These are phyloP conservation scores for Candida ulmi DNA, from an alignment of 805 yeast species.

Conservation along the genomic window DNA sequence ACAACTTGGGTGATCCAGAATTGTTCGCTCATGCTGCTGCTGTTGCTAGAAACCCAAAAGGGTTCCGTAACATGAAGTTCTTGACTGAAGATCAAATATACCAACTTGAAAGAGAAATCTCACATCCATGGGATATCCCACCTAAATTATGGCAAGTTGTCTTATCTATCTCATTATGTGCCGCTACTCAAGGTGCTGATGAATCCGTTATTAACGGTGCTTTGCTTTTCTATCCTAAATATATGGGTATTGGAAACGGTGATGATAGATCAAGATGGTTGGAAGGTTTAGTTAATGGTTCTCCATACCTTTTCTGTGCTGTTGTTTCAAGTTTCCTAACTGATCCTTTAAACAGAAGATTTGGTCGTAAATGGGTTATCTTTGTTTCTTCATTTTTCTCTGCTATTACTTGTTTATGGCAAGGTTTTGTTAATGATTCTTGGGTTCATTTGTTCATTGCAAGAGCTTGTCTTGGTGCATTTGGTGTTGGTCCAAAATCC, in stretches of 20 bases:
- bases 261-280: constrained; percentile 48
- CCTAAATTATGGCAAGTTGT: constrained; percentile 48
- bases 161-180: constrained; percentile 67
- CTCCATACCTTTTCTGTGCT: constrained; percentile 65
- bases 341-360: constrained; percentile 47
- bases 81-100: constrained; percentile 50
- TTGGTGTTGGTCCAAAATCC: constrained; percentile 69
- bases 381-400: constrained; percentile 59
- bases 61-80: constrained; percentile 52
- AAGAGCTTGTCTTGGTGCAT: constrained; percentile 52
- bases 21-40: constrained; percentile 64
- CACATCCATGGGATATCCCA: constrained; percentile 40
- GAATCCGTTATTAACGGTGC: constrained; percentile 76
- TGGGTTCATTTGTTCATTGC: constrained; percentile 71
- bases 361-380: constrained; percentile 64
- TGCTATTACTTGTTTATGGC: constrained; percentile 63
- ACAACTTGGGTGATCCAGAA: constrained; percentile 41
- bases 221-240: constrained; percentile 50
- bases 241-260: constrained; percentile 43
- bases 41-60: constrained; percentile 55
- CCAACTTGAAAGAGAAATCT: constrained; percentile 39
- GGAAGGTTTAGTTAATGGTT: constrained; percentile 60
- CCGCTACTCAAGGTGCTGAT: constrained; percentile 79
- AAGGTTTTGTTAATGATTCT: constrained; percentile 45
- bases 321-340: constrained; percentile 58